Percentiles rank a stretch among this genome's conserved stretches.
phyloP scores from a whole-genome alignment of 148 eudicot species.

The Rhododendron ferrugineum region DNA sequence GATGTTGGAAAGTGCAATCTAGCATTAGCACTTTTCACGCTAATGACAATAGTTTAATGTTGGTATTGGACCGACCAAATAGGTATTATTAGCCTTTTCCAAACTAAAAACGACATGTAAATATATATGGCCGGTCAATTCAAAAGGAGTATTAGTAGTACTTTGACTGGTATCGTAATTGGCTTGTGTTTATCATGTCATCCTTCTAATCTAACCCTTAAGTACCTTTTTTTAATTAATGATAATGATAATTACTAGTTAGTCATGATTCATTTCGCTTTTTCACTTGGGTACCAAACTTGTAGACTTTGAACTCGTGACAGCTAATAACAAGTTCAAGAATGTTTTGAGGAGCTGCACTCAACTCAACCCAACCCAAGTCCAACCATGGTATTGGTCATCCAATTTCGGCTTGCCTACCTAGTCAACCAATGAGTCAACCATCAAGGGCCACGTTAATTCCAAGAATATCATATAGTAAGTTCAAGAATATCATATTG shows the following conservation, averaged over 20 bases:
- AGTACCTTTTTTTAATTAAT: neutral
- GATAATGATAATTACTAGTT: too few relatives aligned
- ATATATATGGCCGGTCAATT: neutral
- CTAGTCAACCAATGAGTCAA: neutral
- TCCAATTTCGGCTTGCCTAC: neutral
- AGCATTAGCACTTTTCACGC: neutral
- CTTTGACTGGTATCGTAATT: neutral
- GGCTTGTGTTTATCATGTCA: neutral
- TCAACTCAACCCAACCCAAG: neutral
- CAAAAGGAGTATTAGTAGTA: neutral
- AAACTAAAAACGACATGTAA: neutral
- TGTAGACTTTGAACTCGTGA: neutral
- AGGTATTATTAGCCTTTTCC: neutral
- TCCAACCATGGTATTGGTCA: neutral
- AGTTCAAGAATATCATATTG: too few relatives aligned
- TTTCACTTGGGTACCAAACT: neutral
- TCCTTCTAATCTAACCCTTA: neutral
- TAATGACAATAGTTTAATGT: neutral
- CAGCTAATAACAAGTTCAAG: neutral
- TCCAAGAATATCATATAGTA: too few relatives aligned
- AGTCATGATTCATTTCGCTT: neutral
- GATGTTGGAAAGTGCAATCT: neutral
- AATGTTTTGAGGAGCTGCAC: neutral
- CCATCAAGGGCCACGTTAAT: neutral
- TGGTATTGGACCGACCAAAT: neutral